Base-by-base conservation (phyloP, 331 rosid genomes). In the Pyrus hybrid region DNA sequence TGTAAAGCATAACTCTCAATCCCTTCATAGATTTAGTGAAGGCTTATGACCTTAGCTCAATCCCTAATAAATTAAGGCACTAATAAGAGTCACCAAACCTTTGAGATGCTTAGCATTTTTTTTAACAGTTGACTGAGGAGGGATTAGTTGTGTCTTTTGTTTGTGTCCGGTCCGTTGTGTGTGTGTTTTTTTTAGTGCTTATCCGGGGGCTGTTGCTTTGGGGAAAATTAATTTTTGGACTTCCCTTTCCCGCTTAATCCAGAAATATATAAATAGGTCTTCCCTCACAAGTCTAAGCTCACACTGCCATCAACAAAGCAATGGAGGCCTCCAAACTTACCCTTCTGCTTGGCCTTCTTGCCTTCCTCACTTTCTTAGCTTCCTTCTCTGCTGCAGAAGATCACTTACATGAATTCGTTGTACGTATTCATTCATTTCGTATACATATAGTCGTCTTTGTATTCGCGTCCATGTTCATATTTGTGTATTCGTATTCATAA, bases 401-500 rank as follows among this genome's bases (percentile, higher is more conserved):
- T 81, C 97, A 93, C 77, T 88, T 76, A 85, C 93, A 86, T 81
- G 71, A 88, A 72, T 93, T 93, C 84, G 85, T 88, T 66, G 98
- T 93, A 83, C 60, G 97, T 81, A 26, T 60, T 76, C 45, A 25
- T 45, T 29, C 47, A 8, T 10, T 68, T 54, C 63, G 1, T 23
- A 41, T 41, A 13, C 47, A 41, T 37, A 37, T 3, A 11, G 47
- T 41, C 12, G 47, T 41, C 47, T 41, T 41, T 1, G 5, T 41
- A 41, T 11, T 41, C 47, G 14, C 14, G 43, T 37, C 10, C 13
- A 3, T 37, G 43, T 37, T 37, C 43, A 37, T 37, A 37, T 37
- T 37, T 37, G 43, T 37, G 13, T 2, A 41, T 17, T 6, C 12
- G 26, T n/a, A 23, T 37, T 58, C 58, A 9, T 23, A 10, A n/a